Percentiles rank a stretch among this genome's conserved stretches.
Conservation (phyloP, 169 alveolate species). For the Eimeria tenella region DNA sequence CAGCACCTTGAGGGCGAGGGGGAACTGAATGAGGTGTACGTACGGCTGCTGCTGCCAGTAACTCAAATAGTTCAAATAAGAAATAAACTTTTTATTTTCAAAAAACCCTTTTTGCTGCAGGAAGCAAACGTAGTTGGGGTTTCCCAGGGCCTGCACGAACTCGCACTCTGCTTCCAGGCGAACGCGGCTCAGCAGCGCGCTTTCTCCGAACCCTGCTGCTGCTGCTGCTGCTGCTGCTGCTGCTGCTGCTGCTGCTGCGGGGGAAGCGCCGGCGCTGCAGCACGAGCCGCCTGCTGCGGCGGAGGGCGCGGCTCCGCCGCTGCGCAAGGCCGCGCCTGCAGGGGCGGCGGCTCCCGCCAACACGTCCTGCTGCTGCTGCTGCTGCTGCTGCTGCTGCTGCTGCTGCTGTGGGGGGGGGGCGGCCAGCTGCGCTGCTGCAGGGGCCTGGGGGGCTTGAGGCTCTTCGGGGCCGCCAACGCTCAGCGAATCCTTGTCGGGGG, state of each 20-base stretch:
- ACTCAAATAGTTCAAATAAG: slow-evolving; percentile 58
- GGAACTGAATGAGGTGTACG: slow-evolving; percentile 64
- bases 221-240: slow-evolving; percentile 20
- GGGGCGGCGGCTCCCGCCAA: background rate
- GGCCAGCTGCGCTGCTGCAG: background rate
- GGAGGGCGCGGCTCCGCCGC: background rate
- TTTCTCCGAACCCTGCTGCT: slow-evolving; percentile 46
- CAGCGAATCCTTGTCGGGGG: background rate
- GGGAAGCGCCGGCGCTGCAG: background rate
- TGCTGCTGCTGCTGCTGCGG: slow-evolving; percentile 11
- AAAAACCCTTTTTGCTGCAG: slow-evolving; percentile 53
- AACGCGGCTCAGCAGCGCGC: slow-evolving; percentile 34
- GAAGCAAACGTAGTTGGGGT: slow-evolving; percentile 60
- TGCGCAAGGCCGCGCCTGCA: too few species aligned
- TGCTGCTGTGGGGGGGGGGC: slow-evolving; percentile 6
- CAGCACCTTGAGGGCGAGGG: slow-evolving; percentile 64
- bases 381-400: slow-evolving; percentile 29
- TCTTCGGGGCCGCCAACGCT: too few species aligned
- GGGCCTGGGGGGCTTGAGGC: background rate
- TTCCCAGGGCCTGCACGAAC: slow-evolving; percentile 78
- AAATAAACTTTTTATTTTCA: slow-evolving; percentile 17
- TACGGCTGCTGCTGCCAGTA: slow-evolving; percentile 78
- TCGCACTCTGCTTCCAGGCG: slow-evolving; percentile 79
- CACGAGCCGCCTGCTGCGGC: background rate
- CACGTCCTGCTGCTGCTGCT: slow-evolving; percentile 32